Conservation (phyloP, 176 grass and related monocot species). For the Rhynchospora tenuis region DNA sequence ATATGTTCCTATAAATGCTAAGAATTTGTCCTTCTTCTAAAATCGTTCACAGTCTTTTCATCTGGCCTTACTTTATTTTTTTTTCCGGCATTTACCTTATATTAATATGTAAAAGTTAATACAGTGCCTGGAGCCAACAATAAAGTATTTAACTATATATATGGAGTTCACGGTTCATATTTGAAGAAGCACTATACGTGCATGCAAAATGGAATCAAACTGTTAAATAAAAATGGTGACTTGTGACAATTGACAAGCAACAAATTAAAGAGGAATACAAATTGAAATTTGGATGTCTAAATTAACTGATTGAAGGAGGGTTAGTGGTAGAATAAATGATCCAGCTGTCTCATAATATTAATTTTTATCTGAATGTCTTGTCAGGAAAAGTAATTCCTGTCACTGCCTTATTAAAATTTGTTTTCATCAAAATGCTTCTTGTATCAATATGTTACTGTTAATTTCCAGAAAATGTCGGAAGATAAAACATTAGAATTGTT, state of each 20-base stretch:
- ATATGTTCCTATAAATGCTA: neutral
- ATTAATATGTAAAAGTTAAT: neutral
- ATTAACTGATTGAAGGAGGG: neutral
- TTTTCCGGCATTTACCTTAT: neutral
- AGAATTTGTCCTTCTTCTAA: neutral
- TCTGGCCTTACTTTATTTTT: neutral
- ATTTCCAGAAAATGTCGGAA: neutral
- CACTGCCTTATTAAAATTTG: neutral
- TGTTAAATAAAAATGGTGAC: neutral
- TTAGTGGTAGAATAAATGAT: neutral
- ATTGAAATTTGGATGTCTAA: neutral
- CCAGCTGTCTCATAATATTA: neutral
- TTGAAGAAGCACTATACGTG: neutral
- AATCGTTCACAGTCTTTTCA: neutral
- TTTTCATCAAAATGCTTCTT: neutral
- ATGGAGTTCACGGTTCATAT: neutral
- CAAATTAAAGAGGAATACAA: neutral
- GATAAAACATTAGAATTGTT: neutral
- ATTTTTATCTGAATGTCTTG: neutral
- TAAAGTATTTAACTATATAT: neutral
- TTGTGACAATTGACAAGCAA: neutral
- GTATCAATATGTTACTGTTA: neutral
- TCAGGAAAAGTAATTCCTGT: neutral
- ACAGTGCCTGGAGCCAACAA: neutral
- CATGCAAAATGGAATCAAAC: constrained; percentile 6